Evolutionary conservation across 257 asterid genomes (phyloP).

Genomic region (Voacanga thouarsii): DNA sequence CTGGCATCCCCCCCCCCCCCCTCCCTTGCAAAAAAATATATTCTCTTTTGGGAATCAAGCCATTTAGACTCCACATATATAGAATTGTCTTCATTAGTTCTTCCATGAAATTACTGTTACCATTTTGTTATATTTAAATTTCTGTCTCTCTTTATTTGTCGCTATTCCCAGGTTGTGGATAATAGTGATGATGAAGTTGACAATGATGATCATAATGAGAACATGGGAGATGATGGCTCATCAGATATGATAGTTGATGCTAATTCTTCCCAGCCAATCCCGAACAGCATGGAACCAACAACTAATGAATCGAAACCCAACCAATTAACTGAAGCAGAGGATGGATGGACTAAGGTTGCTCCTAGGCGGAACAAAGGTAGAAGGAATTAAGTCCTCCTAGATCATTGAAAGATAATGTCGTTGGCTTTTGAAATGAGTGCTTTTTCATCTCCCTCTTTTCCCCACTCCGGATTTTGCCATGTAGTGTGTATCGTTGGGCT

Average conservation of each 20-base stretch:
- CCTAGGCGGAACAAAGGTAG: constrained; percentile 43
- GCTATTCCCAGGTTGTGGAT: neutral
- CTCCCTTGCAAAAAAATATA: too few species aligned
- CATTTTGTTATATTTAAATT: neutral
- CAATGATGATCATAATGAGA: constrained; percentile 19
- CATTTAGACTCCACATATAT: neutral
- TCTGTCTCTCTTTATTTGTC: neutral
- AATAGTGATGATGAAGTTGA: constrained; percentile 30
- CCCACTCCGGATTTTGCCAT: neutral
- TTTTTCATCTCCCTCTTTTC: neutral
- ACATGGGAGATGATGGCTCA: constrained; percentile 18
- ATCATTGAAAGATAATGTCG: neutral
- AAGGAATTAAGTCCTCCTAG: constrained; percentile 20
- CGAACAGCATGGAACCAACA: constrained; percentile 7
- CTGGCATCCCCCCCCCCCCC: neutral
- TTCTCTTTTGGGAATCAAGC: neutral
- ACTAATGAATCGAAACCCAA: constrained; percentile 15
- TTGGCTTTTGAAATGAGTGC: neutral
- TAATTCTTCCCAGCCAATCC: constrained; percentile 21
- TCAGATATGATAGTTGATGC: constrained; percentile 53
- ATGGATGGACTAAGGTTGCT: constrained; percentile 53
- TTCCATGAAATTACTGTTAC: neutral
- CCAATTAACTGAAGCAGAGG: constrained; percentile 33
- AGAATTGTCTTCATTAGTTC: neutral
- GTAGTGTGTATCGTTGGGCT: neutral